Evolutionary conservation across 1,284 basidiomycete species (phyloP).

Genomic region (Puccinia brachypodii): DNA sequence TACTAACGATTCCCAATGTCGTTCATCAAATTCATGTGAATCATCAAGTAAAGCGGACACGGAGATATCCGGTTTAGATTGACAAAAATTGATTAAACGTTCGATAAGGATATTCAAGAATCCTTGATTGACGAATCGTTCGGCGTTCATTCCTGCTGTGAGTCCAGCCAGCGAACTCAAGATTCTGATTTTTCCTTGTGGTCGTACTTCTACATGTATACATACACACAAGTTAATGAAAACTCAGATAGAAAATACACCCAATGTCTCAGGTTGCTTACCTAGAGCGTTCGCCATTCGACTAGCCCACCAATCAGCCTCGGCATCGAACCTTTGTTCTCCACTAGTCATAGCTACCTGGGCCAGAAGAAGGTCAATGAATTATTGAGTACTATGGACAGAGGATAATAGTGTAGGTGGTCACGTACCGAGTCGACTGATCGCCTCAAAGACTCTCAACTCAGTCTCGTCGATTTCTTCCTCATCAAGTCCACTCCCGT

Average conservation of each 20-base stretch:
- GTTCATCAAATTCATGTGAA: slow-evolving; percentile 38
- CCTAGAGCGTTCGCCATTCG: neutral
- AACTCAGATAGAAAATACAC: neutral
- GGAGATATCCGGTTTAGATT: slow-evolving; percentile 32
- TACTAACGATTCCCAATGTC: slow-evolving; percentile 38
- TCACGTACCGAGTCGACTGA: slow-evolving; percentile 6
- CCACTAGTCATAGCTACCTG: slow-evolving; percentile 25
- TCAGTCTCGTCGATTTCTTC: slow-evolving; percentile 32
- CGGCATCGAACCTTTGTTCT: slow-evolving; percentile 29
- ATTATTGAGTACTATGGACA: too few relatives aligned
- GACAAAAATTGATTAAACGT: slow-evolving; percentile 17
- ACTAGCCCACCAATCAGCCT: slow-evolving; percentile 24
- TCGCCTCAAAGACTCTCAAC: slow-evolving; percentile 30
- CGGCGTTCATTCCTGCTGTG: slow-evolving; percentile 26
- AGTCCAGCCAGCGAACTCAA: slow-evolving; percentile 22
- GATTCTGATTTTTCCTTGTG: slow-evolving; percentile 16
- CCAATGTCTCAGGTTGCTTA: neutral
- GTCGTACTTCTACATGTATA: slow-evolving; percentile 3
- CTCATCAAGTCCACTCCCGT: slow-evolving; percentile 21
- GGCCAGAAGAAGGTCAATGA: neutral
- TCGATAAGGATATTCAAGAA: slow-evolving; percentile 4
- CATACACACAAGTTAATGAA: neutral
- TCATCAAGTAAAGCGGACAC: slow-evolving; percentile 26
- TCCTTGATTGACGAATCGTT: slow-evolving; percentile 24
- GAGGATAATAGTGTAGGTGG: neutral